Conservation (phyloP, 257 asterid species). For the Echium plantagineum region DNA sequence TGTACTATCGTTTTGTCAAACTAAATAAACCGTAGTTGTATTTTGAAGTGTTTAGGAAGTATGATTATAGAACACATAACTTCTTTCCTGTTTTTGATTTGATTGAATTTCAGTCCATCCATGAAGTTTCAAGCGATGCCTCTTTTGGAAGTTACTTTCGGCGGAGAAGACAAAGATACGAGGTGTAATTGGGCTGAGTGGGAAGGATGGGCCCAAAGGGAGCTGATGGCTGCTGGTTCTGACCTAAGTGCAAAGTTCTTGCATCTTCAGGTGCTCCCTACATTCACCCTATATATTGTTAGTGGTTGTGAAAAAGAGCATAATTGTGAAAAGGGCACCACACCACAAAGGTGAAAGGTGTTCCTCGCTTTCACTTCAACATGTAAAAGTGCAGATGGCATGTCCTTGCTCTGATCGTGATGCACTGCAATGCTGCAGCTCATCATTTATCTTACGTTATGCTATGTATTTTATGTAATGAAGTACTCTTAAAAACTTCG, state of each 20-base stretch:
- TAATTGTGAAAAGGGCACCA: neutral
- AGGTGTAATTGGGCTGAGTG: constrained; percentile 45
- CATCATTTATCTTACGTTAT: too few relatives aligned
- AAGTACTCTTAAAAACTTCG: neutral
- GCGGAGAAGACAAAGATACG: constrained; percentile 18
- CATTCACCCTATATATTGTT: constrained; percentile 1
- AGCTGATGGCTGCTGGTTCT: constrained; percentile 73
- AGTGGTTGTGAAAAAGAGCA: neutral
- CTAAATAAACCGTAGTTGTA: too few relatives aligned
- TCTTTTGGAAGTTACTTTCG: constrained; percentile 18
- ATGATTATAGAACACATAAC: neutral
- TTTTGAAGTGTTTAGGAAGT: too few relatives aligned
- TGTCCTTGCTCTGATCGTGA: neutral
- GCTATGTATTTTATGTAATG: neutral
- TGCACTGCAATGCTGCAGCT: neutral
- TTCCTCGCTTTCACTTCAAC: neutral
- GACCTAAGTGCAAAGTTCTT: constrained; percentile 63
- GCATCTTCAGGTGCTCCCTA: constrained; percentile 56
- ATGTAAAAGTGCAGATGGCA: neutral
- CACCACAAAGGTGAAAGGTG: neutral
- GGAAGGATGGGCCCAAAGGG: constrained; percentile 84
- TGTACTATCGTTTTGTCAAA: too few relatives aligned
- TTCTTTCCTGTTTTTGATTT: constrained; percentile 7
- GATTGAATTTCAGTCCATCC: constrained; percentile 40
- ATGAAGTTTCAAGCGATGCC: constrained; percentile 57